Evolutionary conservation across 495 filamentous ascomycete species (phyloP).

Genomic region (Pseudoneurospora amorphoporcata): DNA sequence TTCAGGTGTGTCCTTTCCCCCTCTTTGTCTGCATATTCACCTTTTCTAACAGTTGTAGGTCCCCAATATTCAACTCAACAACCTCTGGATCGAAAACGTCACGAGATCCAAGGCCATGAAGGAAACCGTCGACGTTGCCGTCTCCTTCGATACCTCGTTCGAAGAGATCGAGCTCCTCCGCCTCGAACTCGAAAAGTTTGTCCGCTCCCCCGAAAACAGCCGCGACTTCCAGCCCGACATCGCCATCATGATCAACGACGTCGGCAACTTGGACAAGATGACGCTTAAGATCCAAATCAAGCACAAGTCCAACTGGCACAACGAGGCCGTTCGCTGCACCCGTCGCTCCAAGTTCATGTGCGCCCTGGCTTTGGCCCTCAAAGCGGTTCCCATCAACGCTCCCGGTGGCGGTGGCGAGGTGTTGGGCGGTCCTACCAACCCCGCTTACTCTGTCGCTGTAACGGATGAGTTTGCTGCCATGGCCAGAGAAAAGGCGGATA

Average conservation of each 20-base stretch:
- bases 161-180: constrained; percentile 78
- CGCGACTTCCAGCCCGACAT: constrained; percentile 88
- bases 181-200: constrained; percentile 72
- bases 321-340: constrained; percentile 70
- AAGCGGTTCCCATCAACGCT: constrained; percentile 74
- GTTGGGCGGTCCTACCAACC: constrained; percentile 59
- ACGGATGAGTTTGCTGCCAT: constrained; percentile 50
- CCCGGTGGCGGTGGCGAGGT: constrained; percentile 63
- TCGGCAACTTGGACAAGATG: constrained; percentile 82
- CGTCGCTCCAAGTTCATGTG: constrained; percentile 96
- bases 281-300: constrained; percentile 72
- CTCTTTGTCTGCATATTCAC: no score
- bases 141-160: constrained; percentile 76
- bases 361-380: constrained; percentile 75
- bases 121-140: constrained; percentile 67
- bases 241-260: constrained; percentile 61
- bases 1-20: constrained; percentile 39
- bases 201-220: constrained; percentile 74
- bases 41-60: constrained; percentile 23
- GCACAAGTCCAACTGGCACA: constrained; percentile 96
- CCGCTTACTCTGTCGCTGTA: constrained; percentile 64
- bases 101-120: constrained; percentile 84
- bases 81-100: constrained; percentile 86
- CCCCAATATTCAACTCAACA: constrained; percentile 86
- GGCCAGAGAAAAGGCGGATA: constrained; percentile 47